Conservation (phyloP, 441 rosid species). For the Populus hybrid region DNA sequence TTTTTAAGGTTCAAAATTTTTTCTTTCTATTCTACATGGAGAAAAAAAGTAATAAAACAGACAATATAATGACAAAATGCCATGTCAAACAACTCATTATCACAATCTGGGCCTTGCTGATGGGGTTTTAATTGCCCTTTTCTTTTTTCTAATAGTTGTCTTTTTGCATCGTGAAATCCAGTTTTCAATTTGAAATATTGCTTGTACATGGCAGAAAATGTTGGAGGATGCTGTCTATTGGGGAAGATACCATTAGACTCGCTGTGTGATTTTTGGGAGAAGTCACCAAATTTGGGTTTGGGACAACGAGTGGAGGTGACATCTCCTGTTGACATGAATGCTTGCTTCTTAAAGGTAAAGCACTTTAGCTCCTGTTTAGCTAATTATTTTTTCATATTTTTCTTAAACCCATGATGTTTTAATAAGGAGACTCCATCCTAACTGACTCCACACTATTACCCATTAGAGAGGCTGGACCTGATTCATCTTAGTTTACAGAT, state of each 20-base stretch:
- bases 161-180: neutral
- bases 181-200: neutral
- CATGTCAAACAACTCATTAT: neutral
- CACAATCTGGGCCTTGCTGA: neutral
- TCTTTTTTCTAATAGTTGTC: neutral
- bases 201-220: constrained; percentile 55
- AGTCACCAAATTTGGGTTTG: constrained; percentile 75
- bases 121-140: neutral
- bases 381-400: neutral
- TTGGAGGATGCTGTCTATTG: constrained; percentile 76
- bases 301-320: constrained; percentile 79
- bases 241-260: constrained; percentile 78
- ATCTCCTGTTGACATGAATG: constrained; percentile 64
- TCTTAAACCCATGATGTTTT: neutral
- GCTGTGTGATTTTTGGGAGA: constrained; percentile 65
- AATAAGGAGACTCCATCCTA: neutral
- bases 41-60: neutral
- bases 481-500: neutral
- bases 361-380: constrained; percentile 4
- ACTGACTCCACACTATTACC: neutral
- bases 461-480: neutral
- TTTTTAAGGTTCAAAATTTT: neutral
- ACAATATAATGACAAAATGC: neutral
- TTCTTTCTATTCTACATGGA: neutral
- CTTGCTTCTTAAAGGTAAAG: constrained; percentile 80